These are phyloP conservation scores for Teratosphaeria epicoccoides DNA, from an alignment of 2,329 filamentous ascomycete genomes.

Conservation along the genomic window DNA sequence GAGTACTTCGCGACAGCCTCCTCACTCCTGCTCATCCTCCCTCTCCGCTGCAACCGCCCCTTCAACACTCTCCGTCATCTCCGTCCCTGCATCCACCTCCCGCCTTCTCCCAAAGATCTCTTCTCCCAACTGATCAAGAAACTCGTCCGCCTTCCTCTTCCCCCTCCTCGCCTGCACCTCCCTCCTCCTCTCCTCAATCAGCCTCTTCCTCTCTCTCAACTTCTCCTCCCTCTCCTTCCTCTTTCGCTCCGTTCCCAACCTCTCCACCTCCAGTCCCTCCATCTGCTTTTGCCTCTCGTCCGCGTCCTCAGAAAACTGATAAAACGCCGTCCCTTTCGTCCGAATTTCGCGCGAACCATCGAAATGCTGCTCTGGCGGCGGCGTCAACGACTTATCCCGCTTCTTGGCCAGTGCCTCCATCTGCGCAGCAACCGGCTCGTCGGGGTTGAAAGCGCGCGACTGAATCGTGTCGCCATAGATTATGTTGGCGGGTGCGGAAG, in stretches of 20 bases:
- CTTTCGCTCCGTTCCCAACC: constrained; percentile 58
- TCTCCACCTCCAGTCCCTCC: too few species aligned
- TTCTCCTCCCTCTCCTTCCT: constrained; percentile 50
- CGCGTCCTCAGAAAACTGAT: constrained; percentile 72
- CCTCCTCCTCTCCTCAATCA: constrained; percentile 30
- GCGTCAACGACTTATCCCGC: constrained; percentile 68
- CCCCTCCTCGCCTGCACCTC: constrained; percentile 14
- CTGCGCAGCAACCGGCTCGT: constrained; percentile 49
- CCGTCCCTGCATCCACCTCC: background rate
- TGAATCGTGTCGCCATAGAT: constrained; percentile 85
- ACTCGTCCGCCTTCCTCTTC: constrained; percentile 61
- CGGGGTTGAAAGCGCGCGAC: constrained; percentile 68
- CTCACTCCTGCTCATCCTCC: constrained; percentile 7
- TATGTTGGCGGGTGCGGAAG: constrained; percentile 54
- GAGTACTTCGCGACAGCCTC: background rate
- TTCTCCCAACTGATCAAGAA: constrained; percentile 50
- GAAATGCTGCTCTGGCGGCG: constrained; percentile 73
- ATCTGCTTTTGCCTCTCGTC: constrained; percentile 61
- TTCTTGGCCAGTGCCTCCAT: constrained; percentile 73
- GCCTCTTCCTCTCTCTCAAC: constrained; percentile 44
- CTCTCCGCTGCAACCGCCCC: constrained; percentile 1
- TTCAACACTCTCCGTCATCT: constrained; percentile 3
- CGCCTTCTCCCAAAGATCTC: constrained; percentile 15
- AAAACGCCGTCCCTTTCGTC: constrained; percentile 83
- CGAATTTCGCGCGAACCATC: constrained; percentile 74